phyloP scores from a whole-genome alignment of 495 filamentous ascomycete species.

The Choiromyces venosus region DNA sequence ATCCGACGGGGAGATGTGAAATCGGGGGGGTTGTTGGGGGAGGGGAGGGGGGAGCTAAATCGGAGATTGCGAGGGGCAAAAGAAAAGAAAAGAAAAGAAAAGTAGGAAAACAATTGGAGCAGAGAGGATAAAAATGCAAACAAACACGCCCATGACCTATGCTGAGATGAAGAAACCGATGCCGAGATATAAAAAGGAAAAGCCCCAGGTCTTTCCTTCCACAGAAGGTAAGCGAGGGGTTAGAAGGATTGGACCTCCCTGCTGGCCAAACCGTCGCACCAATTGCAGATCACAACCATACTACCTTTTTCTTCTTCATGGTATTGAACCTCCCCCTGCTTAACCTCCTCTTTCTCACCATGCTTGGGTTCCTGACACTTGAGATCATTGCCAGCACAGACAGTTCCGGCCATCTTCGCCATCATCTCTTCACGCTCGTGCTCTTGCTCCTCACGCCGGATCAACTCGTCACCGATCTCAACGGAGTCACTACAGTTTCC shows the following conservation, averaged over 20 bases:
- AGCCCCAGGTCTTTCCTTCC: background rate
- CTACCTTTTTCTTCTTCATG: background rate
- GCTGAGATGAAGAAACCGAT: no score
- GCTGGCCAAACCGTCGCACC: background rate
- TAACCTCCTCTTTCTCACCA: background rate
- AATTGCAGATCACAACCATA: background rate
- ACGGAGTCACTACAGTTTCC: conserved; percentile 9
- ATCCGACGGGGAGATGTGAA: background rate
- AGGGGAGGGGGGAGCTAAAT: background rate
- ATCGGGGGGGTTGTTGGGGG: background rate
- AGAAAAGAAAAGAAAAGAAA: conserved; percentile 36
- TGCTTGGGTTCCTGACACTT: background rate
- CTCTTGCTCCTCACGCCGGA: conserved; percentile 4
- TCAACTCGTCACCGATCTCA: conserved; percentile 11
- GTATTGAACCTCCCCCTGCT: background rate
- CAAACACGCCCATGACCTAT: no score
- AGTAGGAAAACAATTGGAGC: conserved; percentile 30
- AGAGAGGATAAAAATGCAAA: background rate
- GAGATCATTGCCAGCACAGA: background rate
- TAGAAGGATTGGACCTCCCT: background rate
- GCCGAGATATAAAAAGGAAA: background rate
- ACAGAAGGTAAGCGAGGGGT: background rate
- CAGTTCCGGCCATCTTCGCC: no score
- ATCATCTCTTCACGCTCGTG: no score
- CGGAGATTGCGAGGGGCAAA: no score